Base-by-base conservation (phyloP, 768 basidiomycete species). In the Suillus hirtellus region DNA sequence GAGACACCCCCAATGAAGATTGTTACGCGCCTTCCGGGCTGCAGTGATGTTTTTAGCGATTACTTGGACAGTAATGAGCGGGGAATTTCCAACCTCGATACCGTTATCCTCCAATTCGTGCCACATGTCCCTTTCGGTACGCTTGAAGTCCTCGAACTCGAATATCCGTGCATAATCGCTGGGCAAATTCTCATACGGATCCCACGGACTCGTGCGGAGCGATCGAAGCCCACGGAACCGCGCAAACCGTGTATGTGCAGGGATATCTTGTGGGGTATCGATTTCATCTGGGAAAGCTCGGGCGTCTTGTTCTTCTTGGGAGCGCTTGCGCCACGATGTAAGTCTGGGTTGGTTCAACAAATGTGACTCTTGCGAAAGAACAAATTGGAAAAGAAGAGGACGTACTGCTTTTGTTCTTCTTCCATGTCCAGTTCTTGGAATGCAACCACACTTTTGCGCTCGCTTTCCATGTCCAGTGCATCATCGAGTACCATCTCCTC, bases 121-220 rank as follows among this genome's bases (percentile, higher is more conserved):
- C 61, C 82, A 84, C 42, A 94, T 85, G 50, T 80, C 81, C 12
- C 90, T 81, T 69, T 93, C 90, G 6, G 95, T 97, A 21, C 89
- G 84, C 73, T 88, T 92, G 79, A 91, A 97, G 69, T 96, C 93
- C 76, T 98, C 95, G 70, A 99, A 97, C 73, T 95, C 93, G 78
- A 99, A 99, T 68, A 98, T 96, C 47, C 90, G 84, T 2, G 90
- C 94, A 70, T 99, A 99, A 72, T 99, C 95, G 58, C 89, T 78
- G 14, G 96, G 96, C 12, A 99, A 81, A 70, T 96, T 96, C 76
- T 99, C 96, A 69, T 90, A 98, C 9, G 96, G 89, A 73, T 99
- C 97, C 97, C 96, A 99, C 43, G 93, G 93, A 72, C 93, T 95
- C 7, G 96, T 99, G 43, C 96, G 71, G 82, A 99, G 93, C 15